phyloP scores from a whole-genome alignment of 2,329 filamentous ascomycete genomes.

The Paraphoma sp. region DNA sequence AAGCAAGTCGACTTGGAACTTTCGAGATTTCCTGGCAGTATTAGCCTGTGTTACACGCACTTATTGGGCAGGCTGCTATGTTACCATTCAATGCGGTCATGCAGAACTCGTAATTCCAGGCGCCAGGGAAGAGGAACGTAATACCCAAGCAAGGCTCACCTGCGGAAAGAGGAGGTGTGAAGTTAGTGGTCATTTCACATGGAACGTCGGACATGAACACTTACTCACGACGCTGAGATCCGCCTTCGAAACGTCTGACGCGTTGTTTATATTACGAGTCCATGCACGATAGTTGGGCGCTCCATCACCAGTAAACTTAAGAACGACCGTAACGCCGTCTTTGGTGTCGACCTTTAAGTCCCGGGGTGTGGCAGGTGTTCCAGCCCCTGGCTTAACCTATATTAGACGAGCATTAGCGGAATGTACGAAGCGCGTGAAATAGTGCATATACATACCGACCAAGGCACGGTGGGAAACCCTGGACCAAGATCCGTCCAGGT shows the following conservation, averaged over 20 bases:
- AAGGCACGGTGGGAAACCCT: slow-evolving; percentile 2
- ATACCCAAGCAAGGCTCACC: slow-evolving; percentile 4
- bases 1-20: slow-evolving; percentile 6
- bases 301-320: not conserved
- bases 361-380: not conserved
- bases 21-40: slow-evolving; percentile 5
- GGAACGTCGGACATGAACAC: no score
- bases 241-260: not conserved
- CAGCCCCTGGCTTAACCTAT: slow-evolving; percentile 1
- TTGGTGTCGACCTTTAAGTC: slow-evolving; percentile 1
- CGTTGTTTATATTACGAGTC: slow-evolving; percentile 2
- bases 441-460: no score
- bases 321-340: slow-evolving; percentile 2
- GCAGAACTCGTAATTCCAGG: slow-evolving; percentile 14
- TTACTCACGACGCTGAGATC: not conserved
- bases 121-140: slow-evolving; percentile 8
- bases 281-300: slow-evolving; percentile 3
- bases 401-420: no score
- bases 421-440: no score
- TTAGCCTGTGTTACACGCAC: not conserved
- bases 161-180: no score
- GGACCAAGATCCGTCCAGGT: slow-evolving; percentile 6
- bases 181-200: no score
- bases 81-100: slow-evolving; percentile 11
- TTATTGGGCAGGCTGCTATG: not conserved